phyloP scores from a whole-genome alignment of 208 protist genomes.

The Trypanosoma scelopori region DNA sequence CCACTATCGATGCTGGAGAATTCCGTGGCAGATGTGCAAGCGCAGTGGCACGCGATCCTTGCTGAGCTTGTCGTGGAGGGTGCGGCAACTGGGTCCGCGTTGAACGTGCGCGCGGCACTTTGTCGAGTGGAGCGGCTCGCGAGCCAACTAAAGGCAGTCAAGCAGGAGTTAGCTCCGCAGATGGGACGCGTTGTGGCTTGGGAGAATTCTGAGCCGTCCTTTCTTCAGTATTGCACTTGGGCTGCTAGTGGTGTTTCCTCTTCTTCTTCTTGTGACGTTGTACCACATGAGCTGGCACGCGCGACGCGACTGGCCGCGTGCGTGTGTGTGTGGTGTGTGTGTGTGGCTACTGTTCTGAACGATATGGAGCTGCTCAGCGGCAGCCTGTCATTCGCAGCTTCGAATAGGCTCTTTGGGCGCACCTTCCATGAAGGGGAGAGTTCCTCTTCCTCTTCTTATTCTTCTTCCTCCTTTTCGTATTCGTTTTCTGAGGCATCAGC shows the following conservation, averaged over 20 bases:
- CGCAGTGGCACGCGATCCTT: slow-evolving; percentile 46
- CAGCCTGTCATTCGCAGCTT: slow-evolving; percentile 43
- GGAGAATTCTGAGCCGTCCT: slow-evolving; percentile 3
- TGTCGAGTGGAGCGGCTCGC: slow-evolving; percentile 21
- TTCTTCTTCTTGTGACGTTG: not conserved
- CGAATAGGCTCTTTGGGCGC: slow-evolving; percentile 3
- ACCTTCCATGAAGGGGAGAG: not conserved
- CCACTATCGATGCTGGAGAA: slow-evolving; percentile 33
- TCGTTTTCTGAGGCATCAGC: not conserved
- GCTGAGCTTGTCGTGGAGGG: not conserved
- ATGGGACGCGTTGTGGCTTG: slow-evolving; percentile 11
- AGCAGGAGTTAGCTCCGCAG: slow-evolving; percentile 64
- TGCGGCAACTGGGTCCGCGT: not conserved
- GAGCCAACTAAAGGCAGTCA: slow-evolving; percentile 68
- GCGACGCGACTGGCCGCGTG: slow-evolving; percentile 26
- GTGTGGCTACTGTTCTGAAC: slow-evolving; percentile 35
- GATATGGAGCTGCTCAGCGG: slow-evolving; percentile 68
- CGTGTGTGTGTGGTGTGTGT: slow-evolving; percentile 66
- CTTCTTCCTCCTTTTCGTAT: too few species aligned
- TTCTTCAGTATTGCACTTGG: slow-evolving; percentile 13
- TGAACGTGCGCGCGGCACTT: not conserved
- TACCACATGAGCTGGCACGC: not conserved
- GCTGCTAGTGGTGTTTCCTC: not conserved
- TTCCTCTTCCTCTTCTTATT: too few species aligned
- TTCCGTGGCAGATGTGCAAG: slow-evolving; percentile 51